Conservation (phyloP, 2,329 filamentous ascomycete species). For the Calonectria crousiana region DNA sequence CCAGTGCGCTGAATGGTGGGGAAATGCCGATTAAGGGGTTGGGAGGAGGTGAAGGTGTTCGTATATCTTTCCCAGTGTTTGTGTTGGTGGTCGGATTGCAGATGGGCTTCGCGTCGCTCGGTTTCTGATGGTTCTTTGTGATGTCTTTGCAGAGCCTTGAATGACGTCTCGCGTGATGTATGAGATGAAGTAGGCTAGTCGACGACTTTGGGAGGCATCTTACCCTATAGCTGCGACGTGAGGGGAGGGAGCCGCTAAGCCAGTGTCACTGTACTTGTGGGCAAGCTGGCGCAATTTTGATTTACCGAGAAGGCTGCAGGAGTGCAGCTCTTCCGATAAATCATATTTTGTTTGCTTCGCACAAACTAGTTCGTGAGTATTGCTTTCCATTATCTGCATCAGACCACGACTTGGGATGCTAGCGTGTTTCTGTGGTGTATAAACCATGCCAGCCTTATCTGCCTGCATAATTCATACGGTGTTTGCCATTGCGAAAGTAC, state of each 20-base stretch:
- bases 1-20: neutral
- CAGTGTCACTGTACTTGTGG: neutral
- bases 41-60: neutral
- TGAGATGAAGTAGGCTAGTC: slow-evolving; percentile 33
- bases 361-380: neutral
- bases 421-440: neutral
- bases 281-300: neutral
- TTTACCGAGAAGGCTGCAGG: neutral
- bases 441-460: neutral
- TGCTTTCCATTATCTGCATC: neutral
- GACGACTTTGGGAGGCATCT: slow-evolving; percentile 6
- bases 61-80: neutral
- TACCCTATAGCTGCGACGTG: slow-evolving; percentile 11
- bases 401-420: neutral
- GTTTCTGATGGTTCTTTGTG: slow-evolving; percentile 22
- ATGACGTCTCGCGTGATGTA: slow-evolving; percentile 44
- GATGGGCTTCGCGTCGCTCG: slow-evolving; percentile 1
- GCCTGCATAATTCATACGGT: neutral
- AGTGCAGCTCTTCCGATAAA: neutral
- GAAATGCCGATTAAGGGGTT: neutral
- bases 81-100: neutral
- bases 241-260: neutral
- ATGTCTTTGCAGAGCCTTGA: slow-evolving; percentile 32
- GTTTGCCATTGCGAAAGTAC: neutral
- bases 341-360: neutral